A percentile compares a stretch with the other conserved stretches of the same genome.
Evolutionary conservation across 768 basidiomycete species (phyloP).

Genomic region (Thelephora ganbajun): DNA sequence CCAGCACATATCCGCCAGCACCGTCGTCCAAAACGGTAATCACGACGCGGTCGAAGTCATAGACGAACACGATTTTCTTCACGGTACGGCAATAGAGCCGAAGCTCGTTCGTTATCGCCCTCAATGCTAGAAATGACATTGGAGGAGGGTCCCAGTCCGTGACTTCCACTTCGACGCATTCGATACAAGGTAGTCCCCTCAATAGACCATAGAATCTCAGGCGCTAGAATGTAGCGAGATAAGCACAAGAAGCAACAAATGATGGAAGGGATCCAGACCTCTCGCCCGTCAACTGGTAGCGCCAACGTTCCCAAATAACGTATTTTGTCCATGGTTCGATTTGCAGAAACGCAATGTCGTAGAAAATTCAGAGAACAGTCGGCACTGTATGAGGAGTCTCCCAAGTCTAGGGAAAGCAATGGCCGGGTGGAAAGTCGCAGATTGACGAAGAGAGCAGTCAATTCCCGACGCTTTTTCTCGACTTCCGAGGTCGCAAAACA

Average conservation of each 20-base stretch:
- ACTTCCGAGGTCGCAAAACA: conserved; percentile 45
- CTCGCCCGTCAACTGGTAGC: conserved; percentile 39
- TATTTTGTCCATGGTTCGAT: conserved; percentile 22
- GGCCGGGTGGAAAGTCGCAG: conserved; percentile 29
- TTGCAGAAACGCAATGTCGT: conserved; percentile 17
- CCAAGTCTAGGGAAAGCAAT: conserved; percentile 43
- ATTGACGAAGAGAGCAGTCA: conserved; percentile 31
- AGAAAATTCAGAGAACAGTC: conserved; percentile 42
- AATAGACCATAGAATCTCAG: conserved; percentile 48
- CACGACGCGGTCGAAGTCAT: conserved; percentile 34
- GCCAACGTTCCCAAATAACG: conserved; percentile 52
- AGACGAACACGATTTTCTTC: conserved; percentile 41
- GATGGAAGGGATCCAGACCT: conserved; percentile 24
- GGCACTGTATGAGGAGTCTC: conserved; percentile 44
- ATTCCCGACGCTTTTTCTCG: conserved; percentile 37
- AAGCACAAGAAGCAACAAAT: background rate
- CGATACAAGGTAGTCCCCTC: conserved; percentile 34
- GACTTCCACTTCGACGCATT: conserved; percentile 49
- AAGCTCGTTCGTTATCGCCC: conserved; percentile 46
- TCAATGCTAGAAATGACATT: conserved; percentile 33
- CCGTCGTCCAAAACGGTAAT: conserved; percentile 9
- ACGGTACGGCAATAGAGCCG: conserved; percentile 44
- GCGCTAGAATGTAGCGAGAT: conserved; percentile 24
- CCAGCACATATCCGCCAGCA: conserved; percentile 6
- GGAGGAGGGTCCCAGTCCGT: conserved; percentile 53